Evolutionary conservation across 768 basidiomycete species (phyloP).

Genomic region (Leccinellum luteum): DNA sequence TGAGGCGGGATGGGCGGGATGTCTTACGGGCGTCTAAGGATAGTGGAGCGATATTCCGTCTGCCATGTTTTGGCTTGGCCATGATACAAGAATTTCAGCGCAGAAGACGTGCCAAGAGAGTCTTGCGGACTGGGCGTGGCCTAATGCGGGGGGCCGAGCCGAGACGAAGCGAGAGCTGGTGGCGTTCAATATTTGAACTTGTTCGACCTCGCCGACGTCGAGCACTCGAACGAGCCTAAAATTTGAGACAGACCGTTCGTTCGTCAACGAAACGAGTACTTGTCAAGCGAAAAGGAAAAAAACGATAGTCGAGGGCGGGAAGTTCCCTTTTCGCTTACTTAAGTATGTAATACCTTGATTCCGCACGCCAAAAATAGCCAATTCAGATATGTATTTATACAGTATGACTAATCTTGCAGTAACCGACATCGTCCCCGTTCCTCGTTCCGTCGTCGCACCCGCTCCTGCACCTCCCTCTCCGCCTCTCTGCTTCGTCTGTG

Average conservation of each 20-base stretch:
- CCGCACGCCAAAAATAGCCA: constrained; percentile 18
- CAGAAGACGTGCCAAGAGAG: constrained; percentile 38
- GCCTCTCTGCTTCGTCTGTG: constrained; percentile 37
- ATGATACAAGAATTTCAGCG: constrained; percentile 37
- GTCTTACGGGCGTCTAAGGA: background rate
- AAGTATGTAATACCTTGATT: constrained; percentile 18
- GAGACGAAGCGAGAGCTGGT: background rate
- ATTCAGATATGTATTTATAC: background rate
- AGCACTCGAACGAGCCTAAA: background rate
- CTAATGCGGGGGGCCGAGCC: constrained; percentile 22
- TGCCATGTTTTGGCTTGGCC: constrained; percentile 52
- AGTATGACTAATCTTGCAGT: constrained; percentile 17
- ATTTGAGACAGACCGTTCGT: background rate
- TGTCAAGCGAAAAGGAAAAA: constrained; percentile 2
- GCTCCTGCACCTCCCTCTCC: constrained; percentile 32
- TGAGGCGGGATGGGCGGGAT: background rate
- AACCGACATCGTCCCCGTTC: constrained; percentile 51
- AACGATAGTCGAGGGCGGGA: constrained; percentile 9
- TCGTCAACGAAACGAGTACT: background rate
- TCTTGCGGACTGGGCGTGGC: constrained; percentile 35
- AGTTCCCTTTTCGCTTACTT: constrained; percentile 13
- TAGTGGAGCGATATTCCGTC: constrained; percentile 21
- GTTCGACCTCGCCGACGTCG: background rate
- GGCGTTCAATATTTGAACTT: background rate
- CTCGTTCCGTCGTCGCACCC: constrained; percentile 49